Conservation (phyloP, 805 yeast species). For the Suhomyces sp. region DNA sequence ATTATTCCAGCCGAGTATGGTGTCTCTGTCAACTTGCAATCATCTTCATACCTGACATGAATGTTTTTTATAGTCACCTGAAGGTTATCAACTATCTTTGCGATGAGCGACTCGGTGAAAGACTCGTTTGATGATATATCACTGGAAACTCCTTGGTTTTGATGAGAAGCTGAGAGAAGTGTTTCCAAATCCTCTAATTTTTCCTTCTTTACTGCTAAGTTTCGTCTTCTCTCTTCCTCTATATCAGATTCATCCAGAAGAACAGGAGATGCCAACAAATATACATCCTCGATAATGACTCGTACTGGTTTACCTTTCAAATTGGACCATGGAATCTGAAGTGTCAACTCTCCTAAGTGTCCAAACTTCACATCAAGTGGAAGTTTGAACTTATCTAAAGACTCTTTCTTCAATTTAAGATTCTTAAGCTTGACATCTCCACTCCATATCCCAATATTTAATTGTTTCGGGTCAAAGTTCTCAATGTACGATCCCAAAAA, state of each 20-base stretch:
- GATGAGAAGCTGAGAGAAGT: slow-evolving; percentile 47
- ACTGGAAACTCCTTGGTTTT: slow-evolving; percentile 24
- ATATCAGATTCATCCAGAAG: slow-evolving; percentile 51
- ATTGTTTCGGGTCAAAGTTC: slow-evolving; percentile 91
- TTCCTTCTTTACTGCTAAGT: slow-evolving; percentile 59
- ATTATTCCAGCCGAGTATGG: slow-evolving; percentile 86
- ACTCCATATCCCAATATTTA: slow-evolving; percentile 95
- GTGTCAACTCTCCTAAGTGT: slow-evolving; percentile 79
- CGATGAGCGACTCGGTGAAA: slow-evolving; percentile 80
- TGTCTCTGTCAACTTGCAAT: slow-evolving; percentile 58
- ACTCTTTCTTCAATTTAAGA: slow-evolving; percentile 78
- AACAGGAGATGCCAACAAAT: slow-evolving; percentile 75
- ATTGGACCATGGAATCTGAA: slow-evolving; percentile 97
- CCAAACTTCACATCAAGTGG: slow-evolving; percentile 91
- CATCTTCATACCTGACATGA: slow-evolving; percentile 90
- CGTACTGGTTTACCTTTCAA: slow-evolving; percentile 90
- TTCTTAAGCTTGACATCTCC: slow-evolving; percentile 90
- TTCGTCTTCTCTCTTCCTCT: slow-evolving; percentile 58
- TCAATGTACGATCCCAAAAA: slow-evolving; percentile 77
- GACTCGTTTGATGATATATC: slow-evolving; percentile 61
- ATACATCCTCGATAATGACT: slow-evolving; percentile 81
- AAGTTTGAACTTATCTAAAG: slow-evolving; percentile 78
- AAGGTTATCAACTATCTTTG: slow-evolving; percentile 88
- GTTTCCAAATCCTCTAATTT: slow-evolving; percentile 68
- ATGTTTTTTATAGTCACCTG: slow-evolving; percentile 89